Conservation (phyloP, 768 basidiomycete genomes). For the Mycena metata region DNA sequence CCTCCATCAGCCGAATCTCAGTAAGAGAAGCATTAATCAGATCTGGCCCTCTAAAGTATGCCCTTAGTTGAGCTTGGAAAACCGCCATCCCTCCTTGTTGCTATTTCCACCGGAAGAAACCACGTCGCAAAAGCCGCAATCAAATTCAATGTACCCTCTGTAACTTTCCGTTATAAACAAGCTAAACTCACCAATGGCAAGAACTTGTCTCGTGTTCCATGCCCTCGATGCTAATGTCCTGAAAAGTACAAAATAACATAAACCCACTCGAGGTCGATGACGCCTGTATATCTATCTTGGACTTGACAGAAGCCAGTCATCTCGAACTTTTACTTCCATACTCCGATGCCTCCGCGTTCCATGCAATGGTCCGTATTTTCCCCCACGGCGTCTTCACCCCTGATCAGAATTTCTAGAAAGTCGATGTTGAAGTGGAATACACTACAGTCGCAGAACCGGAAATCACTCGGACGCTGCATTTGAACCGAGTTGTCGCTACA, state of each 20-base stretch:
- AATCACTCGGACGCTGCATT: conserved; percentile 65
- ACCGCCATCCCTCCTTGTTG: conserved; percentile 65
- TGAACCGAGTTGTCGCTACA: conserved; percentile 70
- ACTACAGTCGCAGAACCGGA: conserved; percentile 66
- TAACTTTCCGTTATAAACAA: conserved; percentile 62
- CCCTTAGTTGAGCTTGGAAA: conserved; percentile 75
- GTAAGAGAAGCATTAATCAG: conserved; percentile 43
- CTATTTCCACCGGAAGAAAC: conserved; percentile 79
- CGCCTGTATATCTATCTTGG: conserved; percentile 59
- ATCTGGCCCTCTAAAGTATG: conserved; percentile 13
- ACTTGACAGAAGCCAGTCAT: conserved; percentile 61
- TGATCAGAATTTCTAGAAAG: conserved; percentile 63
- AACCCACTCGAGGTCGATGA: conserved; percentile 54
- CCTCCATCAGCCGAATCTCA: conserved; percentile 68
- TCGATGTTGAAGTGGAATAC: conserved; percentile 78
- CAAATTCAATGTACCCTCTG: conserved; percentile 67
- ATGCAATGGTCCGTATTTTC: conserved; percentile 66
- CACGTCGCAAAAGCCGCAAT: conserved; percentile 66
- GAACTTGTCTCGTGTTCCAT: conserved; percentile 9
- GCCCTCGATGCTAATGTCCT: neutral
- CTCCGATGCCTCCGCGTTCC: conserved; percentile 71
- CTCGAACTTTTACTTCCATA: conserved; percentile 74
- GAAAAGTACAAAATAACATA: conserved; percentile 40
- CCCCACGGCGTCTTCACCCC: conserved; percentile 2
- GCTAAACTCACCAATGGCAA: conserved; percentile 56